Evolutionary conservation across 2,329 filamentous ascomycete species (phyloP), one percentile per base, ranked within the genome.

Genomic region (Colletotrichum liaoningense): DNA sequence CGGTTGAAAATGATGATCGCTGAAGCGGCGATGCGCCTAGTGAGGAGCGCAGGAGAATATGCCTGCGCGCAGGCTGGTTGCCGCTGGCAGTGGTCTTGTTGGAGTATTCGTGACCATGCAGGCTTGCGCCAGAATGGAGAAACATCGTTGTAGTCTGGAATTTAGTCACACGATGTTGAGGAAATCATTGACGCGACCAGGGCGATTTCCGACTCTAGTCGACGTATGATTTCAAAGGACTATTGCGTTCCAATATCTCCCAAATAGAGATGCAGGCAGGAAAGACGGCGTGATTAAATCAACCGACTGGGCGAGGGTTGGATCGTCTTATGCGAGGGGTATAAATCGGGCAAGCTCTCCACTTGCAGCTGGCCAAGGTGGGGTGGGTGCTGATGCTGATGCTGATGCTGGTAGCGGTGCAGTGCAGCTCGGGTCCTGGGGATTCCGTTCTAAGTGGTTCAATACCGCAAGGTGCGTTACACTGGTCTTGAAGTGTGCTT

Each of bases 41-140:
- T 38, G 86, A 81, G 5, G 86, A 85, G 66, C 84, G 83, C 46
- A 88, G 75, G 6, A 87, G 81, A n/a, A 82, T 79, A 54, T 82
- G 83, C 75, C 77, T 79, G 28, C 79, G 77, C 54, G 81, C 79
- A 75, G 80, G 81, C 67, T 80, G 75, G 52, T 79, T 78, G 24
- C 24, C 63, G 26, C 59, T 73, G 49, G 81, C 76, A 28, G 80
- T 70, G 67, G 81, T 78, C 57, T 81, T 80, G 69, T 81, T 80
- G 35, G 88, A 89, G 77, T 88, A 91, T 78, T 91, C 88, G 78
- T 91, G 89, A 79, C 89, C 89, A 78, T 91, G 89, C 24, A 91
- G 83, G 80, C 88, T 88, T 63, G 89, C 89, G 58, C 88, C 89
- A 22, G 88, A 85, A 77, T 91, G 89, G 42, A 91, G 82, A 78